phyloP scores from a whole-genome alignment of 495 filamentous ascomycete genomes.

The Tuber magnatum region DNA sequence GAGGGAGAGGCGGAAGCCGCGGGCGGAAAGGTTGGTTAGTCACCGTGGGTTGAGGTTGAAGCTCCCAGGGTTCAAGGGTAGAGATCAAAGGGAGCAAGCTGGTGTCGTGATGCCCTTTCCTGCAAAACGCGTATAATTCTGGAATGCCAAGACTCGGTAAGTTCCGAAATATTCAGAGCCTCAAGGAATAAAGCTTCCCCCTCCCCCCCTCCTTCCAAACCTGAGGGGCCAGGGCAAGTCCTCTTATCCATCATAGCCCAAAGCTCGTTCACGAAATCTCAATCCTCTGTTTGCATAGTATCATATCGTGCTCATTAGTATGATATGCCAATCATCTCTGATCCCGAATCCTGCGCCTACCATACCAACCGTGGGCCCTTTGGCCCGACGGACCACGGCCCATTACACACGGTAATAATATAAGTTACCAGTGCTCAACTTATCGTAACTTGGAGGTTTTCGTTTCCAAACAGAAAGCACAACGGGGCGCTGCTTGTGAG shows the following conservation, averaged over 20 bases:
- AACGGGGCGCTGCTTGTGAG: background rate
- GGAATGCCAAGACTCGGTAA: background rate
- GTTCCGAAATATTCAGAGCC: background rate
- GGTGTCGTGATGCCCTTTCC: background rate
- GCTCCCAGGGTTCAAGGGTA: background rate
- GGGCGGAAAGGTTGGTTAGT: background rate
- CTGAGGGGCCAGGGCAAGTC: background rate
- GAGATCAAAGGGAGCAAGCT: background rate
- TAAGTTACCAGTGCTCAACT: background rate
- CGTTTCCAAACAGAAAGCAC: background rate
- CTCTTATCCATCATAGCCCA: background rate
- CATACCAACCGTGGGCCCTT: background rate
- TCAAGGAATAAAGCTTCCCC: background rate
- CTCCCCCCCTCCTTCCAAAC: background rate
- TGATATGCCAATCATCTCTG: background rate
- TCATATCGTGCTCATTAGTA: background rate
- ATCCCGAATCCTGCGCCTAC: background rate
- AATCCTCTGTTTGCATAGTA: background rate
- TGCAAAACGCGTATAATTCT: background rate
- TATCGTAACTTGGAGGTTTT: background rate
- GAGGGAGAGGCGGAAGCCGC: background rate
- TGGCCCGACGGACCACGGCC: background rate
- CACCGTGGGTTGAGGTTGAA: conserved; percentile 1
- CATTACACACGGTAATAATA: background rate
- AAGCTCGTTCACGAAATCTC: background rate